Evolutionary conservation across 768 basidiomycete species (phyloP), one percentile per base, ranked within the genome.

Genomic region (Saitozyma podzolica): DNA sequence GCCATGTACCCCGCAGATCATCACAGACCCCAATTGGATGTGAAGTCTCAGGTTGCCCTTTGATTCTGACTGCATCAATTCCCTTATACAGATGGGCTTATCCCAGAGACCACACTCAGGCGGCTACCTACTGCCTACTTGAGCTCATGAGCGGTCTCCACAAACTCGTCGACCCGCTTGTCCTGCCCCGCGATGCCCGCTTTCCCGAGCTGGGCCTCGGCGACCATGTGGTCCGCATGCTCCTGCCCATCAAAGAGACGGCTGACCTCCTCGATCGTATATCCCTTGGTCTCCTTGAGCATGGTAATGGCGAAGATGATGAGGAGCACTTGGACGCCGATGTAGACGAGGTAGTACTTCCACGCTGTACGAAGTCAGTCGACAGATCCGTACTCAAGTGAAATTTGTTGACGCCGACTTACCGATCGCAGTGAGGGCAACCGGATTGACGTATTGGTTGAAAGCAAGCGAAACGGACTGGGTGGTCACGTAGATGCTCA

Each of bases 201-300:
- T 5, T 29, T 29, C 2, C 29, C 29, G 29, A 29, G 2, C 29
- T 29, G 29, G 2, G 29, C 29, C 29, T 29, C 29, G 29, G 29
- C 29, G 29, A 29, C 29, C 29, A 29, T 29, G 29, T 29, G 29
- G 5, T 29, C 29, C 5, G 56, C 67, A 19, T 54, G 66, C 29
- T 69, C 65, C 20, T 59, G 54, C 37, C 69, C 72, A 43, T 72
- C 71, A 61, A 73, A 77, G 6, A 73, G 58, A 13, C 56, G 42
- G 8, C 67, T 62, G 16, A 65, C 63, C 43, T 70, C 68, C 41
- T 70, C 68, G 49, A 70, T 54, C 0, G 68, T 70, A 20, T 51
- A 54, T 1, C 64, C 63, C 48, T 71, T 67, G 4, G 74, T 74
- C 58, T 75, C 74, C 19, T 69, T 56, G 63, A 63, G 54, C 53